Base-by-base conservation (phyloP, 352 stramenopile species). In the Phytophthora constricta region DNA sequence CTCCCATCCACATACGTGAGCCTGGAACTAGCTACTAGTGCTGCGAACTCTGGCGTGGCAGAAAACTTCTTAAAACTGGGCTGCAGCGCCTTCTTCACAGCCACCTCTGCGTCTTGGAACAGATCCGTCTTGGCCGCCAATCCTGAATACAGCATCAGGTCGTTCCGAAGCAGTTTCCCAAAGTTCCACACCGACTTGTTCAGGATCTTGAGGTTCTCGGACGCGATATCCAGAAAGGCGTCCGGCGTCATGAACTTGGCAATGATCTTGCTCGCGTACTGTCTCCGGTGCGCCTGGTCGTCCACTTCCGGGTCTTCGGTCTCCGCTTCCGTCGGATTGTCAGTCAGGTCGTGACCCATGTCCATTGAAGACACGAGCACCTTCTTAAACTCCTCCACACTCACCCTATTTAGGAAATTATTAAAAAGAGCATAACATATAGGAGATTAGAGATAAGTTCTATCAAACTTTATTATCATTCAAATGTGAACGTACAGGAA, bases 361-460 rank as follows among this genome's bases (percentile, higher is more conserved):
- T 39, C 20, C 4, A 13, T 22, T 13, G 20, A 33, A n/a, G 42
- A 31, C 9, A 43, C 49, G 47, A 92, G 66, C 8, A 93, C 74
- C 49, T 92, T 92, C 75, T 95, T 95, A 74, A 94, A 95, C 66
- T 95, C 87, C 22, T 95, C 87, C 4, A 95, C 87, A 43, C 86
- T 94, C 58, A 95, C 87, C 14, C 80, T 89, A 20, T 13, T 48
- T 26, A 26, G n/a, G 9, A 46, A 27, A 23, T 20, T 13, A 45
- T 34, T 42, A 17, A 57, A n/a, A n/a, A n/a, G n/a, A n/a, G n/a
- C n/a, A n/a, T n/a, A n/a, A n/a, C n/a, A n/a, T n/a, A n/a, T n/a
- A n/a, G n/a, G n/a, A n/a, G n/a, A n/a, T n/a, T n/a, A 57, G 27
- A 7, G 11, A 26, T 4, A 58, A 13, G 61, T 37, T 57, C 34